Base-by-base conservation (phyloP, 1,284 basidiomycete genomes). In the Spongispora temasekensis region DNA sequence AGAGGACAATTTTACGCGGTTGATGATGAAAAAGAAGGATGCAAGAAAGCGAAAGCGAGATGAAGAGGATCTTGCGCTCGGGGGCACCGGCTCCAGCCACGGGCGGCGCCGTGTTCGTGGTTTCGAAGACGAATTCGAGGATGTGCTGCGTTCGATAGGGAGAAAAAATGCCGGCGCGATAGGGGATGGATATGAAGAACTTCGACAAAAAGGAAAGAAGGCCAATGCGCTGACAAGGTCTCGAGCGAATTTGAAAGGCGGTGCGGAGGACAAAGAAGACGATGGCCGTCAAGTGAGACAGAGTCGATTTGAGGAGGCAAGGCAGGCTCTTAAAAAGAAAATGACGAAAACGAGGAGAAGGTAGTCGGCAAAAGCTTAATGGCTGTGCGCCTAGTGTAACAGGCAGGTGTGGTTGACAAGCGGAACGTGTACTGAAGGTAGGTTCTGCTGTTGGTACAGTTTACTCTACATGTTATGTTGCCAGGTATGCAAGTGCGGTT, bases 21-120 rank as follows among this genome's bases (percentile, higher is more conserved):
- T 98, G 58, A 85, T 97, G 62, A 91, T 95, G 84, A 93, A 90
- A 74, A 98, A 98, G 83, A 90, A 89, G 71, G 97, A 98, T 58
- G 85, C 85, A 23, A 87, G 84, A 71, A 81, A 89, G 58, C 82
- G 97, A n/a, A 78, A 78, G 59, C 82, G 88, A 63, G 97, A 99
- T 74, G 97, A 99, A 75, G 94, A 88, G 68, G 93, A 95, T 65
- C 80, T 98, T 64, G 95, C 95, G 8, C 80, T 98, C n/a, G 97
- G 97, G 54, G 73, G 80, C 53, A 72, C 78, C 61, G 79, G 79
- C 60, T 77, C 77, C 56, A 77, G 83, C 34, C 79, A 84, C 44
- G 78, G 86, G 30, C 78, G 83, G 19, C 77, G 85, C 21, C 79
- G 87, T 58, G 89, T 88, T 40, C 91, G 89, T 46, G 92, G 91